Evolutionary conservation across 2,329 filamentous ascomycete species (phyloP).

Genomic region (Massarina eburnea): DNA sequence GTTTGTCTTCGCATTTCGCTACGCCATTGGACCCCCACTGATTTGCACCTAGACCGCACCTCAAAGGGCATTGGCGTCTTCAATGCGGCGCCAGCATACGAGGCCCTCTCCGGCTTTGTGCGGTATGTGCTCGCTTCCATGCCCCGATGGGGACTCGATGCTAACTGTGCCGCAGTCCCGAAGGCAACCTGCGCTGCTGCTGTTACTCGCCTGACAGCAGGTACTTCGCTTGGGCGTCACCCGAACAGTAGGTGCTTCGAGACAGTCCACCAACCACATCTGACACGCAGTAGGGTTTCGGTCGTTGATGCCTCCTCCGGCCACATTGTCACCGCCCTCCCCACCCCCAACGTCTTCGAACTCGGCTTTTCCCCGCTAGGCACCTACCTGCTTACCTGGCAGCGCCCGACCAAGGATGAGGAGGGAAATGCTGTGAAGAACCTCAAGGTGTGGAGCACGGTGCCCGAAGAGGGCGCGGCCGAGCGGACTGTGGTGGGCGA

Average conservation of each 20-base stretch:
- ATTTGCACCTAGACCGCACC: conserved; percentile 68
- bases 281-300: conserved; percentile 61
- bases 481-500: conserved; percentile 74
- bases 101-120: conserved; percentile 76
- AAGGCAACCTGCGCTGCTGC: conserved; percentile 93
- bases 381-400: conserved; percentile 95
- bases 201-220: conserved; percentile 93
- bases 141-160: conserved; percentile 1
- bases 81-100: conserved; percentile 87
- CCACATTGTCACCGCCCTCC: conserved; percentile 71
- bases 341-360: conserved; percentile 85
- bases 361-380: conserved; percentile 91
- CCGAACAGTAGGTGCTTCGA: conserved; percentile 60
- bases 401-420: conserved; percentile 89
- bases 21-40: not conserved
- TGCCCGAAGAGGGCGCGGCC: conserved; percentile 67
- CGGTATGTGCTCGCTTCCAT: conserved; percentile 45
- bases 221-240: conserved; percentile 93
- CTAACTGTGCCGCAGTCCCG: conserved; percentile 60
- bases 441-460: conserved; percentile 90
- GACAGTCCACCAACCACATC: not conserved
- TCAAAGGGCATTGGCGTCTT: conserved; percentile 94
- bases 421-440: conserved; percentile 94
- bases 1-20: conserved; percentile 49
- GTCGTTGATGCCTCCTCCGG: conserved; percentile 82